A percentile compares a stretch with the other conserved stretches of the same genome.
Conservation (phyloP, 139 green algal species). For the Picochlorum sp. region DNA sequence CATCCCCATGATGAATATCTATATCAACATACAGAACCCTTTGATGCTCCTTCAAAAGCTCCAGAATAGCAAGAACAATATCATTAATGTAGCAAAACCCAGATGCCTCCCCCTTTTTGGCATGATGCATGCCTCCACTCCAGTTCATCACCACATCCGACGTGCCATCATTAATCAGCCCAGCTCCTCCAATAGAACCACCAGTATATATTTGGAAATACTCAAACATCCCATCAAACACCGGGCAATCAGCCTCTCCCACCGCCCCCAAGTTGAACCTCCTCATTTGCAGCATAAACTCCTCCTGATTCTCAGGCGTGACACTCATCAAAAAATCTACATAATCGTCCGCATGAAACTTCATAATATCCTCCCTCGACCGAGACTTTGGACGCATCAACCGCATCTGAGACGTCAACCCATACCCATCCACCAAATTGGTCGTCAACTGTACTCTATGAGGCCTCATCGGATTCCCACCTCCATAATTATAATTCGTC, state of each 20-base stretch:
- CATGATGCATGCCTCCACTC: slow-evolving; percentile 94
- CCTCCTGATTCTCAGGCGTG: slow-evolving; percentile 90
- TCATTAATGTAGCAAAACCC: slow-evolving; percentile 99
- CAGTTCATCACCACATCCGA: slow-evolving; percentile 94
- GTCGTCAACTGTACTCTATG: slow-evolving; percentile 92
- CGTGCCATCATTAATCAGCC: slow-evolving; percentile 74
- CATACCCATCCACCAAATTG: slow-evolving; percentile 86
- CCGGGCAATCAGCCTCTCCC: slow-evolving; percentile 87
- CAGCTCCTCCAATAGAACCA: slow-evolving; percentile 80
- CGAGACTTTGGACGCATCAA: slow-evolving; percentile 58
- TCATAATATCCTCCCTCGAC: slow-evolving; percentile 61
- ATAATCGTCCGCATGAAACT: slow-evolving; percentile 97
- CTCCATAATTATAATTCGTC: slow-evolving; percentile 51
- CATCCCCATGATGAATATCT: slow-evolving; percentile 95
- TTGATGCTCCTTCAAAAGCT: slow-evolving; percentile 84
- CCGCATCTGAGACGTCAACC: slow-evolving; percentile 69
- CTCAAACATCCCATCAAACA: slow-evolving; percentile 97
- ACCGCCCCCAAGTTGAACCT: slow-evolving; percentile 94
- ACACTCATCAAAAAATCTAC: slow-evolving; percentile 90
- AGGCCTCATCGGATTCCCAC: slow-evolving; percentile 84
- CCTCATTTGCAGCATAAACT: slow-evolving; percentile 84
- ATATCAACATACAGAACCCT: slow-evolving; percentile 40
- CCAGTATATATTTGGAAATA: slow-evolving; percentile 78
- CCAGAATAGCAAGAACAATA: slow-evolving; percentile 95
- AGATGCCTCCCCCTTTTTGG: slow-evolving; percentile 75